Conservation (phyloP, 2,329 filamentous ascomycete species). For the Neodidymelliopsis sp. region DNA sequence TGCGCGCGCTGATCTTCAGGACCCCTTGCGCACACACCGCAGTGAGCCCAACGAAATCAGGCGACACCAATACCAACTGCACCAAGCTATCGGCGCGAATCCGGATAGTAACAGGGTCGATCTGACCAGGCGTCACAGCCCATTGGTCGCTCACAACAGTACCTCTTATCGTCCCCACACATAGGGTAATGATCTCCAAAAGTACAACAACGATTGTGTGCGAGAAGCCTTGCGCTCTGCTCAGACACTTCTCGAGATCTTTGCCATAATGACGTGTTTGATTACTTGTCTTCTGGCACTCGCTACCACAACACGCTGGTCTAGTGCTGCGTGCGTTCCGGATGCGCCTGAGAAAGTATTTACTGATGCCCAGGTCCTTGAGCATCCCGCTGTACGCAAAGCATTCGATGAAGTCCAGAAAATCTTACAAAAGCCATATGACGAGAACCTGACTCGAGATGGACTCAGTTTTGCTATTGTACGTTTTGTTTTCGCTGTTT, state of each 20-base stretch:
- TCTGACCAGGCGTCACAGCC: conserved; percentile 6
- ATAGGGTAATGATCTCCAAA: not conserved
- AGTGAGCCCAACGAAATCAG: not conserved
- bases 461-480: conserved; percentile 42
- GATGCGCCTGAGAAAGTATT: conserved; percentile 33
- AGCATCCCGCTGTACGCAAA: conserved; percentile 31
- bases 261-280: not conserved
- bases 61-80: not conserved
- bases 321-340: conserved; percentile 31
- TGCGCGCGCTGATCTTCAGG: not conserved
- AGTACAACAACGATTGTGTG: not conserved
- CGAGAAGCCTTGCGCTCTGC: too few species aligned
- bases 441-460: conserved; percentile 33
- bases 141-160: not conserved
- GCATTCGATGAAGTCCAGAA: conserved; percentile 34
- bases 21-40: not conserved
- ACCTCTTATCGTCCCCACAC: conserved; percentile 11
- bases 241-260: too few species aligned
- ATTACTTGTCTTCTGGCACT: not conserved
- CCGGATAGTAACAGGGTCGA: conserved; percentile 2
- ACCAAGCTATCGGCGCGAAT: not conserved
- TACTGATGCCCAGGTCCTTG: conserved; percentile 23
- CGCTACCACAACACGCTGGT: not conserved
- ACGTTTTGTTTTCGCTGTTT: conserved; percentile 14
- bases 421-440: conserved; percentile 3